These are phyloP conservation scores for Fraxinus angustifolia DNA, from an alignment of 305 asterid species.

Conservation along the genomic window DNA sequence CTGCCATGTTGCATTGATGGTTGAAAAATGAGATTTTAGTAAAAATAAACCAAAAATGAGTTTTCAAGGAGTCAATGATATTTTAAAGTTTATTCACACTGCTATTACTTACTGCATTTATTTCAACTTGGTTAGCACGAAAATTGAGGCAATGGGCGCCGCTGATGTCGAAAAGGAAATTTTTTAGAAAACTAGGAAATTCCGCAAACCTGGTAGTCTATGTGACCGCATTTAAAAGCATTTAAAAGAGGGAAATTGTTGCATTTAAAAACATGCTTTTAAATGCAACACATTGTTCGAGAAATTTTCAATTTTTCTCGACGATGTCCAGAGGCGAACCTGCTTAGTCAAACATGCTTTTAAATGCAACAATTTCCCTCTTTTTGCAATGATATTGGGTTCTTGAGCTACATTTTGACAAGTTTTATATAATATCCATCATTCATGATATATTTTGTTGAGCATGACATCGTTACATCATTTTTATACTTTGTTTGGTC, in stretches of 20 bases:
- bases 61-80: background rate
- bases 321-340: background rate
- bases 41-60: background rate
- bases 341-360: background rate
- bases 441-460: background rate
- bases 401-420: background rate
- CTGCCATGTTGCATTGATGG: background rate
- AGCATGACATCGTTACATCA: background rate
- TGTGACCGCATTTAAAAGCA: background rate
- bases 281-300: background rate
- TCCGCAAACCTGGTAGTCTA: background rate
- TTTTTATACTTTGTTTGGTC: too few relatives aligned
- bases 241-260: too few relatives aligned
- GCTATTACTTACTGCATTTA: background rate
- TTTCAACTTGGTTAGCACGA: background rate
- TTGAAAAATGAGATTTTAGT: background rate
- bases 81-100: background rate
- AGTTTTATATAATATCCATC: too few relatives aligned
- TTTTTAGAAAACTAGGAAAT: too few relatives aligned
- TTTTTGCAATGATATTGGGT: background rate
- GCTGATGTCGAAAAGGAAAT: too few relatives aligned
- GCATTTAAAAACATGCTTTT: too few relatives aligned
- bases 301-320: background rate
- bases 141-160: background rate
- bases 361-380: background rate